Percentiles rank a stretch among this genome's conserved stretches.
Evolutionary conservation across 352 stramenopile genomes (phyloP).

Genomic region (Globisporangium alternatum): DNA sequence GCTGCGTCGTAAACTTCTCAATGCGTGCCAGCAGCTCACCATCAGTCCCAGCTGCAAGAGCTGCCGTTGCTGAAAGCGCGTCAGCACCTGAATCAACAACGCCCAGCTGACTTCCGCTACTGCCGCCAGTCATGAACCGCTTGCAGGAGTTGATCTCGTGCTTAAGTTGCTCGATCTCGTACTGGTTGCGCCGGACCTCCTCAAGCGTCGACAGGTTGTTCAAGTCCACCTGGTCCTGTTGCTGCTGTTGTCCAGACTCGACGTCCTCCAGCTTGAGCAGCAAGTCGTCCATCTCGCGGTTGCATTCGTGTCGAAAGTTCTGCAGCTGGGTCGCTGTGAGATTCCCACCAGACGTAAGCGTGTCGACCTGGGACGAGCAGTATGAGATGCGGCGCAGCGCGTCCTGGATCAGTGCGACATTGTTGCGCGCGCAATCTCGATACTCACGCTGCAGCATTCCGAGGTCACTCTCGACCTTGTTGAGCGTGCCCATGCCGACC

Average conservation of each 20-base stretch:
- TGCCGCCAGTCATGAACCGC: conserved; percentile 15
- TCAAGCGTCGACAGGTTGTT: conserved; percentile 1
- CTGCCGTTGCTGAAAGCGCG: background rate
- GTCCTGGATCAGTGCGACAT: conserved; percentile 49
- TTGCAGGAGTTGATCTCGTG: conserved; percentile 25
- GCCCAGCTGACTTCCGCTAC: conserved; percentile 4
- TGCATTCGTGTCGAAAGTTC: conserved; percentile 41
- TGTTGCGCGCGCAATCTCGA: conserved; percentile 37
- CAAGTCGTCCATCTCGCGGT: conserved; percentile 41
- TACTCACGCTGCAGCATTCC: conserved; percentile 42
- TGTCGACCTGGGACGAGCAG: conserved; percentile 49
- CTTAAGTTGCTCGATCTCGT: conserved; percentile 24
- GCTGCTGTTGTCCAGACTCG: conserved; percentile 18
- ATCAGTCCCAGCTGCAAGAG: conserved; percentile 1
- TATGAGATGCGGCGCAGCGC: conserved; percentile 47
- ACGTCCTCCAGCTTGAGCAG: conserved; percentile 39
- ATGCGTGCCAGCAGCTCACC: conserved; percentile 30
- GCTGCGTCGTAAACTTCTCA: conserved; percentile 36
- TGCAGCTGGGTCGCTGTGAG: conserved; percentile 40
- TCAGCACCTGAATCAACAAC: conserved; percentile 2
- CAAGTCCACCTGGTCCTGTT: conserved; percentile 1
- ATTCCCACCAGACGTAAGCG: conserved; percentile 28
- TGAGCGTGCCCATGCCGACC: conserved; percentile 30
- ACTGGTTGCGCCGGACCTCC: conserved; percentile 18
- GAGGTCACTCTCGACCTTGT: conserved; percentile 40